A percentile compares a stretch with the other conserved stretches of the same genome.
Evolutionary conservation across 2,329 filamentous ascomycete species (phyloP).

Genomic region (Sporothrix euskadiensis): DNA sequence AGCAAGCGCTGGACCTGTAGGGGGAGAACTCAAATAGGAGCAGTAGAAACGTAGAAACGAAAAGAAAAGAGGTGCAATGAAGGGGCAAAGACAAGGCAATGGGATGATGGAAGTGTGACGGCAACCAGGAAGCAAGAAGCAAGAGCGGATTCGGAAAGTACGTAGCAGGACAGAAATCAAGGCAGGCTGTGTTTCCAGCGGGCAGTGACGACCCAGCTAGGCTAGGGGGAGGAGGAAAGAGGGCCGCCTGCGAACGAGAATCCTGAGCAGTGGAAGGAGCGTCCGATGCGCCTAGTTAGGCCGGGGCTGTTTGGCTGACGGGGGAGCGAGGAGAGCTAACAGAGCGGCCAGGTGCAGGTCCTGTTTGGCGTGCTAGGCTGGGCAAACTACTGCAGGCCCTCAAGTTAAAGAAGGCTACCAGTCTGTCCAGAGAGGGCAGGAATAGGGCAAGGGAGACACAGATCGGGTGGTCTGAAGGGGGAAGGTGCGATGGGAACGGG

Average conservation of each 20-base stretch:
- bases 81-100: not conserved
- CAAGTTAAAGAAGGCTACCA: not conserved
- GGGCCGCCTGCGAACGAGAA: not conserved
- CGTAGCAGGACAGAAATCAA: conserved; percentile 17
- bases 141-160: conserved; percentile 3
- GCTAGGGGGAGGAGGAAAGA: not conserved
- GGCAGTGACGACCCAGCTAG: conserved; percentile 15
- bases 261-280: not conserved
- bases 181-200: conserved; percentile 14
- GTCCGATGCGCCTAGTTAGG: not conserved
- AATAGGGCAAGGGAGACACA: not conserved
- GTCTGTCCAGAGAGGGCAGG: not conserved
- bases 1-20: not conserved
- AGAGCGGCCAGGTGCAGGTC: conserved; percentile 4
- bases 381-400: not conserved
- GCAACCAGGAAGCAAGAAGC: not conserved
- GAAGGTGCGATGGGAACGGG: not conserved
- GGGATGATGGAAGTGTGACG: not conserved
- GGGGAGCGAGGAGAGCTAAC: not conserved
- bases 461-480: not conserved
- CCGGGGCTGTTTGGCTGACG: not conserved
- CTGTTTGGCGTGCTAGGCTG: not conserved
- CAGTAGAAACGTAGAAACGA: not conserved
- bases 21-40: not conserved
- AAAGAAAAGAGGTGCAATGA: not conserved